These are phyloP conservation scores for Lentinus tigrinus DNA, from an alignment of 768 basidiomycete genomes.

Conservation along the genomic window DNA sequence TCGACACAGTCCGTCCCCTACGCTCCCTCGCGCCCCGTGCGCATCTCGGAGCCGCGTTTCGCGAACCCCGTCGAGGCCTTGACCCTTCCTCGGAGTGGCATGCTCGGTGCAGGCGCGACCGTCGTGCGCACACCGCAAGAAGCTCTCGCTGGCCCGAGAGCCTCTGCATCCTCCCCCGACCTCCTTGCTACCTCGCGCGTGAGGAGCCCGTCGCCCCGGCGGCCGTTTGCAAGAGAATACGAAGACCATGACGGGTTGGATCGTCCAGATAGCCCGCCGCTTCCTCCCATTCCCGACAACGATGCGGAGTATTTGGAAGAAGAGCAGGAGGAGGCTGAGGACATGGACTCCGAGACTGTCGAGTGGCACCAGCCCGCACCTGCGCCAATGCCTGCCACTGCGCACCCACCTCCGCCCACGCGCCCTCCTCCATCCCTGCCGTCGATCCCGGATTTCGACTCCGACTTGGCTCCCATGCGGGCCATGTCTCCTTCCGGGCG, in stretches of 20 bases:
- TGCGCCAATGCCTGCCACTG: conserved; percentile 37
- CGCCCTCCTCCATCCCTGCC: conserved; percentile 32
- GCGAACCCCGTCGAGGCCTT: conserved; percentile 33
- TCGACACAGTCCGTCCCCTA: conserved; percentile 26
- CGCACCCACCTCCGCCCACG: conserved; percentile 30
- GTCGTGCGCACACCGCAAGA: conserved; percentile 81
- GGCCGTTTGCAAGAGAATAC: neutral
- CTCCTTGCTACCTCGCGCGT: conserved; percentile 5
- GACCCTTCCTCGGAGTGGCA: conserved; percentile 38
- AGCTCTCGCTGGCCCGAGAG: conserved; percentile 47
- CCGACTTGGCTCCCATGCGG: conserved; percentile 23
- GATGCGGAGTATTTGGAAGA: conserved; percentile 10
- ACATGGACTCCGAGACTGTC: conserved; percentile 30
- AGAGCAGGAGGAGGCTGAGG: conserved; percentile 17
- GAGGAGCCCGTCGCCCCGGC: conserved; percentile 5
- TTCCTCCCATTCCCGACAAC: conserved; percentile 23
- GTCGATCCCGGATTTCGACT: conserved; percentile 12
- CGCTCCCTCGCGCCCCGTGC: conserved; percentile 38
- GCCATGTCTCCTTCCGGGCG: conserved; percentile 17
- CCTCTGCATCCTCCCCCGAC: conserved; percentile 18
- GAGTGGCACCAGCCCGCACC: neutral
- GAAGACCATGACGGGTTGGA: conserved; percentile 3
- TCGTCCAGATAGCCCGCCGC: conserved; percentile 16
- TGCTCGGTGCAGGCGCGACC: conserved; percentile 69
- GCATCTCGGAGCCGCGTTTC: conserved; percentile 45